Percentiles rank a stretch among this genome's conserved stretches.
phyloP scores from a whole-genome alignment of 148 eudicot species.

The Mesembryanthemum crystallinum region DNA sequence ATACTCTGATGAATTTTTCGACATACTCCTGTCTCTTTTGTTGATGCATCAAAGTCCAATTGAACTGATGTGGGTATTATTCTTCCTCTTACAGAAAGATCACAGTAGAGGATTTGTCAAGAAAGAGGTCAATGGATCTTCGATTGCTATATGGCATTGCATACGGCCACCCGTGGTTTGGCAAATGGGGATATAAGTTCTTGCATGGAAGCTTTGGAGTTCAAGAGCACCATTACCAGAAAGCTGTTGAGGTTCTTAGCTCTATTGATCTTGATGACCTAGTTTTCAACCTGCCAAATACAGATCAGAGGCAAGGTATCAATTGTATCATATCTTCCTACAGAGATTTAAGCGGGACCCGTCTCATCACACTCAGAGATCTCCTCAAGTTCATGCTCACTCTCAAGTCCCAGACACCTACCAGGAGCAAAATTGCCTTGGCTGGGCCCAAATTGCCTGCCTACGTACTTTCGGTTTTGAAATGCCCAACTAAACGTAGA shows the following conservation, averaged over 20 bases:
- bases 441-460: not conserved
- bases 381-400: conserved; percentile 66
- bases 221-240: conserved; percentile 46
- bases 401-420: conserved; percentile 36
- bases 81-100: conserved; percentile 50
- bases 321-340: conserved; percentile 46
- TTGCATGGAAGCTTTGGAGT: conserved; percentile 78
- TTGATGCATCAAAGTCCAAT: not conserved
- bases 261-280: conserved; percentile 52
- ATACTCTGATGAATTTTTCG: not conserved
- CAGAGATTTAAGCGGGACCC: conserved; percentile 53
- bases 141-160: conserved; percentile 74
- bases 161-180: conserved; percentile 84
- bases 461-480: conserved; percentile 5
- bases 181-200: conserved; percentile 79
- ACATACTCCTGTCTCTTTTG: no score
- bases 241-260: conserved; percentile 60
- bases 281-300: conserved; percentile 20
- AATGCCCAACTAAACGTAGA: not conserved
- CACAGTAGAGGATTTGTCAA: conserved; percentile 71
- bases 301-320: conserved; percentile 23
- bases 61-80: conserved; percentile 1
- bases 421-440: conserved; percentile 1
- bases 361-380: conserved; percentile 58
- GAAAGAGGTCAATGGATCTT: conserved; percentile 67